Conservation (phyloP, 352 stramenopile species). For the Phytopythium cucurbitacearum region DNA sequence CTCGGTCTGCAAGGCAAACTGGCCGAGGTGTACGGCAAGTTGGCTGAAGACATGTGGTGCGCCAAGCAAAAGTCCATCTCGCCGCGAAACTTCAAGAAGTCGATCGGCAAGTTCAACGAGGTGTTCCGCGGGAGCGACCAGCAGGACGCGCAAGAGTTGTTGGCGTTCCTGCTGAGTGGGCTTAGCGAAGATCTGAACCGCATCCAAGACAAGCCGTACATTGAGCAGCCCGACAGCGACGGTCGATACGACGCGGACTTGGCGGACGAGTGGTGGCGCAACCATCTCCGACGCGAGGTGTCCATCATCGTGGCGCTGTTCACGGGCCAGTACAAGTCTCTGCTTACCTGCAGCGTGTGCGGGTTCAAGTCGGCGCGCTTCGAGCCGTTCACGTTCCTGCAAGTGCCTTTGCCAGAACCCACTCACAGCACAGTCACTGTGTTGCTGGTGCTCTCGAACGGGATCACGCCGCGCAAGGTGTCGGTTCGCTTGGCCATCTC, state of each 20-base stretch:
- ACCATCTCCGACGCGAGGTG: conserved; percentile 96
- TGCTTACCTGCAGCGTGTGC: conserved; percentile 95
- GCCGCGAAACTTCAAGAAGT: conserved; percentile 93
- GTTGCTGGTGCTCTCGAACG: conserved; percentile 67
- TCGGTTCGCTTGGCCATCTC: conserved; percentile 78
- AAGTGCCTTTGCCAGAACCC: conserved; percentile 83
- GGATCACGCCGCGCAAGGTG: conserved; percentile 73
- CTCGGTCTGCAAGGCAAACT: conserved; percentile 94
- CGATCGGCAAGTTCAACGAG: conserved; percentile 93
- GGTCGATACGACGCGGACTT: conserved; percentile 96
- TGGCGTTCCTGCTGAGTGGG: conserved; percentile 95
- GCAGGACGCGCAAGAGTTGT: conserved; percentile 97
- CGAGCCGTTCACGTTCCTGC: conserved; percentile 91
- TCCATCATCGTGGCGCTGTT: conserved; percentile 99
- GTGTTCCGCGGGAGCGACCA: conserved; percentile 97
- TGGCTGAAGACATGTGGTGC: conserved; percentile 96
- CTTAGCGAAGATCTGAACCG: conserved; percentile 99
- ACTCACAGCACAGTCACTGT: conserved; percentile 84
- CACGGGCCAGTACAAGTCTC: conserved; percentile 98
- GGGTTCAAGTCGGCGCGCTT: conserved; percentile 93
- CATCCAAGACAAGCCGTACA: conserved; percentile 95
- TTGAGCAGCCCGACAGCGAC: conserved; percentile 97
- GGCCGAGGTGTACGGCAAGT: conserved; percentile 92
- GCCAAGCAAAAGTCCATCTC: conserved; percentile 92
- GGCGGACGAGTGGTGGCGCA: conserved; percentile 99